Evolutionary conservation across 306 rosid species (phyloP).

Genomic region (Gastrolobium villosum): DNA sequence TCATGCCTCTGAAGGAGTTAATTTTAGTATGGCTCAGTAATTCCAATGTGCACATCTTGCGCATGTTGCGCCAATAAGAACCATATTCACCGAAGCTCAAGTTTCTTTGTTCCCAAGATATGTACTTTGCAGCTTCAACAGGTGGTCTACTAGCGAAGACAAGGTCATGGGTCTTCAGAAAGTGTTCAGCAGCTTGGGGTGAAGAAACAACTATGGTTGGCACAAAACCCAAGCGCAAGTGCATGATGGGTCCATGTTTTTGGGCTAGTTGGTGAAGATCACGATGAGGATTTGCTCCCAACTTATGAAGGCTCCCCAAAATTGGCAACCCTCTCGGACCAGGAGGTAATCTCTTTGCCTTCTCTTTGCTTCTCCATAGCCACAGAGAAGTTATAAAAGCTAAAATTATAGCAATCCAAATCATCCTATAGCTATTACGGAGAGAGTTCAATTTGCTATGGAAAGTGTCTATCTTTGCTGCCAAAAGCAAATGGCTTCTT

Average conservation of each 20-base stretch:
- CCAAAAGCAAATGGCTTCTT: not conserved
- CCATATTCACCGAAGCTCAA: conserved; percentile 60
- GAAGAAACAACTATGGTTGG: conserved; percentile 73
- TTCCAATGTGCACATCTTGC: conserved; percentile 75
- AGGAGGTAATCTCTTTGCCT: conserved; percentile 62
- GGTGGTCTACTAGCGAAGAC: conserved; percentile 73
- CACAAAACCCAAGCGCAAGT: conserved; percentile 61
- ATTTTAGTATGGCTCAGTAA: conserved; percentile 63
- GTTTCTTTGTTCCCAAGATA: conserved; percentile 60
- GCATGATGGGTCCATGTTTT: conserved; percentile 72
- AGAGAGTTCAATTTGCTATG: not conserved
- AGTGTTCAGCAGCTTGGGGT: conserved; percentile 72
- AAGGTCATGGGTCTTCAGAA: conserved; percentile 73
- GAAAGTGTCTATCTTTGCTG: not conserved
- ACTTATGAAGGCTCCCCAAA: conserved; percentile 63
- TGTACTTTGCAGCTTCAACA: conserved; percentile 49
- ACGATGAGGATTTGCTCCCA: conserved; percentile 65
- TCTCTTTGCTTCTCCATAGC: conserved; percentile 45
- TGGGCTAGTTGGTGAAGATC: conserved; percentile 63
- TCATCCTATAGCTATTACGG: conserved; percentile 44
- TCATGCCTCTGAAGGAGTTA: conserved; percentile 59
- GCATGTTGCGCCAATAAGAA: conserved; percentile 75
- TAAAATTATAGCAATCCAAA: conserved; percentile 48
- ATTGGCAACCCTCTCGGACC: conserved; percentile 80
- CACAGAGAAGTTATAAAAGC: conserved; percentile 51